Base-by-base conservation (phyloP, 192 early-diverging fungal genomes). In the Coemansia sp. region DNA sequence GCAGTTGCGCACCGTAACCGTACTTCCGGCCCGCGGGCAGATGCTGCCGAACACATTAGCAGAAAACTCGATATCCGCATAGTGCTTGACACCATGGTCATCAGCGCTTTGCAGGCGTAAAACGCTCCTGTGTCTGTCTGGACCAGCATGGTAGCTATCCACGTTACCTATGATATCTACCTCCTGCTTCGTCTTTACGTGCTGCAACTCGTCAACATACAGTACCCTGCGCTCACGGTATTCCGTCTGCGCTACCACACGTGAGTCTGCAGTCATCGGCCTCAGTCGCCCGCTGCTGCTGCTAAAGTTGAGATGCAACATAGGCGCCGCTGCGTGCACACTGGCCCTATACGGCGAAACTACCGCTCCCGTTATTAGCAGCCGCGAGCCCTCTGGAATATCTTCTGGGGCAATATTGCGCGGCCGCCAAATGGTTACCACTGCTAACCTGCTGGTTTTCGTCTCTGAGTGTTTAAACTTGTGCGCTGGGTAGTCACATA, bases 401-500 rank as follows among this genome's bases (percentile, higher is more conserved):
- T 80, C 72, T 42, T 32, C 54, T 8, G 71, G 64, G 5, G 21
- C 24, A 25, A 80, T 52, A n/a, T 57, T 56, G 31, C 63, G 65
- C 4, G 77, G 64, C 3, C 70, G 62, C 74, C 78, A 81, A 19
- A 81, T 51, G 1, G 78, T 81, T n/a, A 81, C 61, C n/a, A 63
- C 6, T 2, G 78, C 73, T 4, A 42, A 54, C 39, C 20, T 21
- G 62, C 17, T 14, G 17, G 3, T n/a, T 11, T 32, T 54, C 31
- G 61, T 9, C 54, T 60, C 58, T 3, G 61, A 20, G 21, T 11
- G 24, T 32, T 59, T 61, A 68, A 54, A 57, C 20, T 32, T 33
- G 19, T 72, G 78, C 27, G 57, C 66, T 7, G 78, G 78, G 56
- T 81, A 81, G 66, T 81, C 78, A 57, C 74, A 81, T 5, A 81